Evolutionary conservation across 192 early-diverging fungal species (phyloP).

Genomic region (Entomortierella beljakovae): DNA sequence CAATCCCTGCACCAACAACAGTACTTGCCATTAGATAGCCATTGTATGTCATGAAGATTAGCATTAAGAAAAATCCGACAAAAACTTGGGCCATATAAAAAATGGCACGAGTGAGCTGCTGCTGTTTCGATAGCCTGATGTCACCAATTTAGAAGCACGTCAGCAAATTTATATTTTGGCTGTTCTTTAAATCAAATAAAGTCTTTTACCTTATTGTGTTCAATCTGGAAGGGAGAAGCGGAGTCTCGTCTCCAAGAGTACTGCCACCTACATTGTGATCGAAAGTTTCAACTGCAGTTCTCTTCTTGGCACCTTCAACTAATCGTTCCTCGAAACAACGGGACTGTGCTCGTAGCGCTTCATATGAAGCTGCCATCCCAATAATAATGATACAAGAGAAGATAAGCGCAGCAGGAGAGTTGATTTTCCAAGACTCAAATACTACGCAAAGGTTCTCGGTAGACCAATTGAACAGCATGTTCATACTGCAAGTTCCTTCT

Average conservation of each 20-base stretch:
- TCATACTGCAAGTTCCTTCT: conserved; percentile 36
- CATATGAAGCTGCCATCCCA: conserved; percentile 61
- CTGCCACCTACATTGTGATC: conserved; percentile 8
- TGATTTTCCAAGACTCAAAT: conserved; percentile 80
- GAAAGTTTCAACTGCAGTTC: conserved; percentile 15
- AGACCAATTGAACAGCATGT: conserved; percentile 86
- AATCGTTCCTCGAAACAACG: conserved; percentile 52
- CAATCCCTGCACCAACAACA: conserved; percentile 74
- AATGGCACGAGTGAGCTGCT: conserved; percentile 69
- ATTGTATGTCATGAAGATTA: conserved; percentile 90
- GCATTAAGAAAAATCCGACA: conserved; percentile 81
- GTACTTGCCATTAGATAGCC: conserved; percentile 77
- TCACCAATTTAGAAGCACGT: too few relatives aligned
- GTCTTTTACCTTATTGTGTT: conserved; percentile 16
- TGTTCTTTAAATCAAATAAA: not conserved
- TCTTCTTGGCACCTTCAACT: conserved; percentile 37
- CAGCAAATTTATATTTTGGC: too few relatives aligned
- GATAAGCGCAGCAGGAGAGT: conserved; percentile 62
- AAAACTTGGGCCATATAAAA: conserved; percentile 74
- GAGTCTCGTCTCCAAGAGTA: conserved; percentile 26
- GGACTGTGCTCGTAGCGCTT: conserved; percentile 52
- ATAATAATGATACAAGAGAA: conserved; percentile 70
- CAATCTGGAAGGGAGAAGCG: conserved; percentile 17
- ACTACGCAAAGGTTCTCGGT: conserved; percentile 81
- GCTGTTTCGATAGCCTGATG: conserved; percentile 53